A percentile compares a stretch with the other conserved stretches of the same genome.
phyloP scores from a whole-genome alignment of 2,329 filamentous ascomycete species.

The Stemphylium lycopersici region DNA sequence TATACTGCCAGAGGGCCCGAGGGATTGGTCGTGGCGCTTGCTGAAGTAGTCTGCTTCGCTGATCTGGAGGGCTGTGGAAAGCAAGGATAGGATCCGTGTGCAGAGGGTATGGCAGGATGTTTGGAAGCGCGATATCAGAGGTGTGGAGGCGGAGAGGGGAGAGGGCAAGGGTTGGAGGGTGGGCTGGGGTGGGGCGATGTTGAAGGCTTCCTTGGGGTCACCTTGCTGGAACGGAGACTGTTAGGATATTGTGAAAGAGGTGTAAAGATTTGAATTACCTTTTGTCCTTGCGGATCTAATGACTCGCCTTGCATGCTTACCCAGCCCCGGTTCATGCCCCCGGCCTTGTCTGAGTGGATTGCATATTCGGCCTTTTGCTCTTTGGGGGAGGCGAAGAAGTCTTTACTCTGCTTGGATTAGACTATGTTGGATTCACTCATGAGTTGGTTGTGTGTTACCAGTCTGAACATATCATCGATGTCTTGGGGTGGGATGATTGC shows the following conservation, averaged over 20 bases:
- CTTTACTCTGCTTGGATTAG: constrained; percentile 61
- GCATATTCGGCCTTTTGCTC: constrained; percentile 76
- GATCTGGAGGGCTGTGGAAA: constrained; percentile 76
- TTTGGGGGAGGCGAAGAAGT: constrained; percentile 73
- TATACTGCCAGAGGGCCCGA: constrained; percentile 59
- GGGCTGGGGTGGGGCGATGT: constrained; percentile 77
- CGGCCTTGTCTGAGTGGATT: constrained; percentile 66
- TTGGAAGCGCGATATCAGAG: constrained; percentile 70
- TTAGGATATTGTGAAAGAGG: neutral
- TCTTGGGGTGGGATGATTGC: constrained; percentile 69
- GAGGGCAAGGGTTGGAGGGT: constrained; percentile 75
- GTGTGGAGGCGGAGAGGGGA: constrained; percentile 64
- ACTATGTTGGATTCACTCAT: neutral
- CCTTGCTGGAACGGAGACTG: constrained; percentile 62
- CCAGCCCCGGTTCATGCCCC: constrained; percentile 82
- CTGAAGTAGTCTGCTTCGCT: constrained; percentile 62
- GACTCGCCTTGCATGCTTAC: constrained; percentile 86
- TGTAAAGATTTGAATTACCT: constrained; percentile 56
- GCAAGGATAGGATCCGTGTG: constrained; percentile 73
- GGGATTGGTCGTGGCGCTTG: constrained; percentile 62
- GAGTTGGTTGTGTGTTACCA: constrained; percentile 59
- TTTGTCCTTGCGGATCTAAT: constrained; percentile 81
- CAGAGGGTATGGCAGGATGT: constrained; percentile 75
- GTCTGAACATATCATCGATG: constrained; percentile 73
- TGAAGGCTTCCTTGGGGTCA: constrained; percentile 84